Evolutionary conservation across 73 alveolate species (phyloP), one percentile per base, ranked within the genome.

Genomic region (Uronychia setigera): DNA sequence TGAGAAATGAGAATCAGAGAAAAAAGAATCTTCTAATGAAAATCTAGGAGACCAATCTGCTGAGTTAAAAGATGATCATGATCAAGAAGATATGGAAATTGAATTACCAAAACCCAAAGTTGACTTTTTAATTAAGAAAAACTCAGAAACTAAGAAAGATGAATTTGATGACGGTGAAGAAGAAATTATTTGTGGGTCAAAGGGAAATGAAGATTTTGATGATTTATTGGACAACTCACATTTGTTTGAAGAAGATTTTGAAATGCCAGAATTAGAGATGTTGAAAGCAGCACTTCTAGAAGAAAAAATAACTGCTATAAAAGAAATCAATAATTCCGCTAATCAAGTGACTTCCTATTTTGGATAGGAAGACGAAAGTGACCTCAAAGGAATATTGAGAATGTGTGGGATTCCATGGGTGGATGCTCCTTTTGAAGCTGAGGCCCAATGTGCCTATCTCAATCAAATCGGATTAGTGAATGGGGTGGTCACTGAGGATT

Each of bases 381-480:
- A 94, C 46, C 87, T 94, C 25, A 89, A 94, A 81, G 57, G 81
- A n/a, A 80, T 94, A 0, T 90, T 94, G 19, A 31, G 46, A 26
- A 35, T 94, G 0, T 89, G 87, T 80, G 98, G 98, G 57, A 86
- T 94, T 25, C 98, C 98, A 0, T 94, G 83, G 80, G 87, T 94
- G 30, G 88, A 88, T 83, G 97, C 98, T 25, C 98, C 98, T 25
- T 92, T 91, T 35, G 98, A 94, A 81, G 98, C 98, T 19, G 98
- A 94, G 77, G 92, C 97, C 0, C 86, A 94, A 76, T 94, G 98
- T 80, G 98, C 98, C 13, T 92, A 80, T 78, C 87, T 94, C 27
- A 92, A 86, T 59, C 32, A 74, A 35, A 58, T 46, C 29, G 92
- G 92, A 19, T 80, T 87, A 34, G 96, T 92, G 0, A 96, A 94